Evolutionary conservation across 257 asterid genomes (phyloP).

Genomic region (Petrea volubilis): DNA sequence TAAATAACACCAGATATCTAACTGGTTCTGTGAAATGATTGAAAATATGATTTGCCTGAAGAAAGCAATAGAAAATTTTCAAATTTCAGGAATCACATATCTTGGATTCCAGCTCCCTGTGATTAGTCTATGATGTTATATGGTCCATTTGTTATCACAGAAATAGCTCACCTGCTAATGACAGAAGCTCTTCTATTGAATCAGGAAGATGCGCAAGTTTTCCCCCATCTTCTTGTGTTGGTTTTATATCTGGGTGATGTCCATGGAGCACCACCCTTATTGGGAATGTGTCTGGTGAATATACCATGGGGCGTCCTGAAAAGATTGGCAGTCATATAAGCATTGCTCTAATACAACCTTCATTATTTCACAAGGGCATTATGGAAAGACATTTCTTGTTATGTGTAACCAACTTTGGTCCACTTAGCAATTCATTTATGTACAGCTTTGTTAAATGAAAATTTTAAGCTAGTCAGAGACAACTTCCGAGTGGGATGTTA

Average conservation of each 20-base stretch:
- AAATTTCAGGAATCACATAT: slow-evolving; percentile 12
- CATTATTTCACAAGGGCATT: not conserved
- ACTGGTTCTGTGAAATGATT: slow-evolving; percentile 14
- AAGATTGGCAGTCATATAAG: slow-evolving; percentile 16
- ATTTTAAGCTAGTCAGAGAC: not conserved
- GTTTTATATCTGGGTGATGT: slow-evolving; percentile 70
- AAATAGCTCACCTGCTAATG: slow-evolving; percentile 64
- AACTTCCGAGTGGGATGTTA: slow-evolving; percentile 8
- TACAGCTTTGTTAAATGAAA: not conserved
- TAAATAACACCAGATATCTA: slow-evolving; percentile 7
- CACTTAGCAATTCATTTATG: not conserved
- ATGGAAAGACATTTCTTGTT: not conserved
- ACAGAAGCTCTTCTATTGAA: slow-evolving; percentile 66
- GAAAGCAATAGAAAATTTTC: not conserved
- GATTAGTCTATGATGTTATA: not conserved
- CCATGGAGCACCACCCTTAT: slow-evolving; percentile 82
- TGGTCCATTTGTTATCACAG: not conserved
- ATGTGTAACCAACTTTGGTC: not conserved
- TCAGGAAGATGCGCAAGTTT: slow-evolving; percentile 82
- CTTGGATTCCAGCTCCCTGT: not conserved
- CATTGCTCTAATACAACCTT: not conserved
- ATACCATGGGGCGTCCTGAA: slow-evolving; percentile 44
- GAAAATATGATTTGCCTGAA: slow-evolving; percentile 2
- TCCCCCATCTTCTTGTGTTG: slow-evolving; percentile 56
- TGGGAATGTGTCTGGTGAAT: slow-evolving; percentile 36